These are phyloP conservation scores for Oleoguttula mirabilis DNA, from an alignment of 495 filamentous ascomycete species.

Conservation along the genomic window DNA sequence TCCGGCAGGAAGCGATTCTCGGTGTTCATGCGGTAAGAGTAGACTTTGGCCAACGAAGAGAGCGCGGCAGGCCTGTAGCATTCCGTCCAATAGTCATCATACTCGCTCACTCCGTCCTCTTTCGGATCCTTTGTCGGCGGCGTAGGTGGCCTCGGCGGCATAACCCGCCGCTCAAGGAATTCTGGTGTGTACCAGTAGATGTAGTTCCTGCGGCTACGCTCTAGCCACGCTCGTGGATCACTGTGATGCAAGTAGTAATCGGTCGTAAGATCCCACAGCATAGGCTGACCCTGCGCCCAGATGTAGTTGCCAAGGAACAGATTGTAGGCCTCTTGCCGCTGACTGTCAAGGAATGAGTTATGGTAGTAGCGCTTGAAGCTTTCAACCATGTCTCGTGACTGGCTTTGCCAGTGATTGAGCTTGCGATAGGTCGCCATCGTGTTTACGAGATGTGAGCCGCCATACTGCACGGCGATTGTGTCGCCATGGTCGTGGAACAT, in stretches of 20 bases:
- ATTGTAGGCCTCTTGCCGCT: constrained; percentile 95
- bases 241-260: constrained; percentile 96
- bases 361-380: constrained; percentile 99
- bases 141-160: constrained; percentile 27
- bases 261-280: constrained; percentile 92
- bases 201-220: constrained; percentile 53
- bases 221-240: constrained; percentile 60
- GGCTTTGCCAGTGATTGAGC: constrained; percentile 96
- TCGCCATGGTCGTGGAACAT: constrained; percentile 98
- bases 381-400: constrained; percentile 96
- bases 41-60: constrained; percentile 79
- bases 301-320: constrained; percentile 96
- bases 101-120: constrained; percentile 39
- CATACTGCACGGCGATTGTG: constrained; percentile 94
- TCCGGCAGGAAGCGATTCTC: constrained; percentile 69
- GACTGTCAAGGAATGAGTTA: constrained; percentile 92
- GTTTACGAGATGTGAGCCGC: constrained; percentile 93
- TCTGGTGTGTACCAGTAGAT: constrained; percentile 81
- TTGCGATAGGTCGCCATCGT: constrained; percentile 98
- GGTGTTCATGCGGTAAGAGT: constrained; percentile 80
- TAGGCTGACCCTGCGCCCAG: constrained; percentile 77
- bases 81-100: constrained; percentile 97
- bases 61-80: constrained; percentile 82
- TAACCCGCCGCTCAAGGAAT: constrained; percentile 43
- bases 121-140: constrained; percentile 33